Base-by-base conservation (phyloP, 2,329 filamentous ascomycete species). In the Claviceps lovelessii region DNA sequence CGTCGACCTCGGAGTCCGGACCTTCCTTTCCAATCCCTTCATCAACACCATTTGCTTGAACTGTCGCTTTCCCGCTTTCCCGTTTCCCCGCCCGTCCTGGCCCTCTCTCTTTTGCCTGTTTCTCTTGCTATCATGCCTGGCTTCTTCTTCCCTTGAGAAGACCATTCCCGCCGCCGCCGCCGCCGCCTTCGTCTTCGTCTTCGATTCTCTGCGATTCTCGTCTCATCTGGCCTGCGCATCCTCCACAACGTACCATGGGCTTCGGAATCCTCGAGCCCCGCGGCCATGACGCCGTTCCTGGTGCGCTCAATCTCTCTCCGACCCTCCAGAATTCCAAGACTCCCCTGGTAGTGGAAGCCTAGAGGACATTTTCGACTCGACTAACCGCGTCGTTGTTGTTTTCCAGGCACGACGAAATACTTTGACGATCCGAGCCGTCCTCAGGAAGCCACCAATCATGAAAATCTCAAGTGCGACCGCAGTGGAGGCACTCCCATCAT, bases 241-340 rank as follows among this genome's bases (percentile, higher is more conserved):
- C 23, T 7, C 28, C 28, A 9, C 23, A 28, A 17, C 53, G 37
- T 60, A 59, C 54, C 7, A 73, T 73, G 70, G 64, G 64, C 31
- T 75, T 93, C 59, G 85, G 87, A 52, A 81, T 94, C 56, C 75
- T 93, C 56, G 82, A 90, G 62, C 80, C 86, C 64, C 75, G 66
- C 63, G 75, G 76, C 62, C 75, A 82, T 60, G 77, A 80, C 62
- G 78, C 87, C 68, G 87, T 91, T 57, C 88, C 88, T 57, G 88
- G 87, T 90, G 73, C 65, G 74, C 54, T 10, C n/a, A 17, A 6
- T 9, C n/a, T 28, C 29, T 23, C 23, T 23, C 23, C 23, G 2
- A 23, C 23, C 23, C 23, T 23, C 23, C 23, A 23, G 23, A 23
- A 23, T 23, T 3, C 23, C 1, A 23, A 23, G 3, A 23, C 23